Evolutionary conservation across 192 early-diverging fungal genomes (phyloP).

Genomic region (Podila minutissima): DNA sequence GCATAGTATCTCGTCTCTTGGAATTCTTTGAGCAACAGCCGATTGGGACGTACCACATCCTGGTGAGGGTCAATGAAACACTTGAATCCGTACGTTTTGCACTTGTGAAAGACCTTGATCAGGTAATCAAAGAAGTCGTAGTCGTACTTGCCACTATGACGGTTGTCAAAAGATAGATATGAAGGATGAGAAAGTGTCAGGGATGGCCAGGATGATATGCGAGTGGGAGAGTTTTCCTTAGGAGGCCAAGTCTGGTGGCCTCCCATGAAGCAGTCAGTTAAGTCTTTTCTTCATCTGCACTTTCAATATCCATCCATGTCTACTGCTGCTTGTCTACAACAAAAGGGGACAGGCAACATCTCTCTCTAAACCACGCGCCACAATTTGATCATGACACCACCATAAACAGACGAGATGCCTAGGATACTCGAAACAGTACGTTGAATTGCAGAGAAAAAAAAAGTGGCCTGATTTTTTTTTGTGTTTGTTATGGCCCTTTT

Average conservation of each 20-base stretch:
- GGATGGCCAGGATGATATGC: too few relatives aligned
- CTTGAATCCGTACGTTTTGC: conserved; percentile 54
- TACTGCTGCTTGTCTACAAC: background rate
- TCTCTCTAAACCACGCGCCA: conserved; percentile 1
- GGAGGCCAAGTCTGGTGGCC: too few relatives aligned
- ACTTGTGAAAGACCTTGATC: conserved; percentile 57
- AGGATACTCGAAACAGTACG: too few relatives aligned
- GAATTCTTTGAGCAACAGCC: background rate
- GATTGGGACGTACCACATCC: conserved; percentile 55
- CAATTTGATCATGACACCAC: background rate
- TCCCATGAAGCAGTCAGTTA: too few relatives aligned
- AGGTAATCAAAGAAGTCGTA: conserved; percentile 64
- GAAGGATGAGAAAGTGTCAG: background rate
- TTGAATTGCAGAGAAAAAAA: conserved; percentile 25
- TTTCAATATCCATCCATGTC: background rate
- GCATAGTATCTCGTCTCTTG: background rate
- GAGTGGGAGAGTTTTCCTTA: too few relatives aligned
- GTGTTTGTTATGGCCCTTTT: background rate
- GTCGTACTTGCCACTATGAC: conserved; percentile 62
- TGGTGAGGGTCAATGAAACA: conserved; percentile 70
- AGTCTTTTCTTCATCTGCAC: too few relatives aligned
- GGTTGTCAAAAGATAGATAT: background rate
- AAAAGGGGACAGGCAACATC: background rate
- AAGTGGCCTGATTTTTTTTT: conserved; percentile 53
- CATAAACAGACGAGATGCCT: background rate